These are phyloP conservation scores for Cunninghamia lanceolata DNA, from an alignment of 75 land plant genomes.

Conservation along the genomic window DNA sequence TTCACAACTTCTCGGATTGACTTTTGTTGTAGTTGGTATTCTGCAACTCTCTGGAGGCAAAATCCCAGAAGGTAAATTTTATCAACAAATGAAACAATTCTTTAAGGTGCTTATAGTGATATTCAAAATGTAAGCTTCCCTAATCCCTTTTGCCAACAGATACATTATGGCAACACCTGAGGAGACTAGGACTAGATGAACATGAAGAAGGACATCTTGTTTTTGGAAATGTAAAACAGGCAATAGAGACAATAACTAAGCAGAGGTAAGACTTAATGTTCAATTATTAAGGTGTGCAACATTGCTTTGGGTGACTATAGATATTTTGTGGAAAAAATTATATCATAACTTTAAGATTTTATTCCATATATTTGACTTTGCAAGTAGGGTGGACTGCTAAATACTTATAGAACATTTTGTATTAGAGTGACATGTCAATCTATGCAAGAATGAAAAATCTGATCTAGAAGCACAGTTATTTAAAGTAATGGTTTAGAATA, in stretches of 20 bases:
- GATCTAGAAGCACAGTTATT: neutral
- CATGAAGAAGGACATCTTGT: slow-evolving; percentile 63
- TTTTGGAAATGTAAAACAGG: slow-evolving; percentile 69
- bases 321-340: neutral
- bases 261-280: slow-evolving; percentile 64
- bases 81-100: neutral
- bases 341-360: neutral
- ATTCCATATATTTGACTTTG: neutral
- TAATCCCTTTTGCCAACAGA: slow-evolving; percentile 33
- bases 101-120: neutral
- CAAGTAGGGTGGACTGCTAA: neutral
- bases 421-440: neutral
- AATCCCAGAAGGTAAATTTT: slow-evolving; percentile 68
- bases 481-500: too few relatives aligned
- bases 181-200: slow-evolving; percentile 64
- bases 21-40: slow-evolving; percentile 69
- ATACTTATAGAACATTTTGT: neutral
- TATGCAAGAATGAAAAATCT: neutral
- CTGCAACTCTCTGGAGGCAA: slow-evolving; percentile 78
- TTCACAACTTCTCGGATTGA: slow-evolving; percentile 61
- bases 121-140: neutral
- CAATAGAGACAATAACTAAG: slow-evolving; percentile 66
- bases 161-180: slow-evolving; percentile 74
- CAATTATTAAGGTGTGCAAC: neutral
- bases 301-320: neutral